Conservation (phyloP, 805 yeast species). For the Sungouiozyma ichnusensis region DNA sequence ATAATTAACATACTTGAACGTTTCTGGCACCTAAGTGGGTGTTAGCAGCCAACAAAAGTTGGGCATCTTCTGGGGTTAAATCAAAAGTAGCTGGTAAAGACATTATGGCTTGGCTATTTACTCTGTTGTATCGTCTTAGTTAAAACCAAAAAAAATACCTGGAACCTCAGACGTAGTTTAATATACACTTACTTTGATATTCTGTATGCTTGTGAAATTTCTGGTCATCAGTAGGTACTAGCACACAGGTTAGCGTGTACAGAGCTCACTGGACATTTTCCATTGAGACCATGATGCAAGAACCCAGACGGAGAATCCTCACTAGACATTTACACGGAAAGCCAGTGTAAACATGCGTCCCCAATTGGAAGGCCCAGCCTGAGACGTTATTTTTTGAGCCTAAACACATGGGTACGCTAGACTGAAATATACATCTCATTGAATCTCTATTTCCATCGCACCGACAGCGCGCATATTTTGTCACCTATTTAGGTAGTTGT, state of each 20-base stretch:
- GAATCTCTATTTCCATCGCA: too few relatives aligned
- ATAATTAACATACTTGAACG: conserved; percentile 75
- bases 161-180: not conserved
- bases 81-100: conserved; percentile 82
- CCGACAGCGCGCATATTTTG: too few relatives aligned
- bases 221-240: not conserved
- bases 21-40: conserved; percentile 99
- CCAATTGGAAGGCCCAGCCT: too few relatives aligned
- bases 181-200: conserved; percentile 1
- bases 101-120: conserved; percentile 35
- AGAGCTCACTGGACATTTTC: too few relatives aligned
- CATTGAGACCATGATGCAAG: not conserved
- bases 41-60: conserved; percentile 98
- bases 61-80: conserved; percentile 96
- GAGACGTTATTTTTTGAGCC: too few relatives aligned
- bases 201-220: conserved; percentile 2
- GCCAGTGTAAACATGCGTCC: not conserved
- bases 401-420: too few relatives aligned
- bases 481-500: too few relatives aligned
- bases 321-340: not conserved
- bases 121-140: conserved; percentile 21
- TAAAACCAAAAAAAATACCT: conserved; percentile 2
- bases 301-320: not conserved
- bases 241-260: not conserved
- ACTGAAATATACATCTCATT: too few relatives aligned